These are phyloP conservation scores for Symbiotaphrina buchneri DNA, from an alignment of 495 filamentous ascomycete genomes.

Conservation along the genomic window DNA sequence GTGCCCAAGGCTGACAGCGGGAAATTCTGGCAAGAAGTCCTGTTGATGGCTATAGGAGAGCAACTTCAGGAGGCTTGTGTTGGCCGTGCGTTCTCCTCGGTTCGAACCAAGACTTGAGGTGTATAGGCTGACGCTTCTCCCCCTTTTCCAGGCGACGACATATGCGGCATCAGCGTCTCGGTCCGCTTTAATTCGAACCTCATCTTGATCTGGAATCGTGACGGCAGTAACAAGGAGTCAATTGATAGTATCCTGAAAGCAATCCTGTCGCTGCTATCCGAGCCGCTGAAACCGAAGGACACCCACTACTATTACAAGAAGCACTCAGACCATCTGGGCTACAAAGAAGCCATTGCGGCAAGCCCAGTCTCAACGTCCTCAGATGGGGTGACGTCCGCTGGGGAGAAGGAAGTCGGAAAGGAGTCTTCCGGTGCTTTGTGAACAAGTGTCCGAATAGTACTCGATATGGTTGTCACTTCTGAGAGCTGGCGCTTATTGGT, in stretches of 20 bases:
- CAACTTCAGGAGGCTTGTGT: slow-evolving; percentile 55
- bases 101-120: not conserved
- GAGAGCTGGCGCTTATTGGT: no score
- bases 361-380: no score
- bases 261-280: slow-evolving; percentile 43
- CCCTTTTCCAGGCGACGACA: slow-evolving; percentile 39
- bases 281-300: slow-evolving; percentile 40
- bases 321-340: slow-evolving; percentile 34
- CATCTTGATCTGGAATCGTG: slow-evolving; percentile 76
- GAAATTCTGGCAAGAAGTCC: slow-evolving; percentile 60
- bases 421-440: no score
- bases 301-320: slow-evolving; percentile 47
- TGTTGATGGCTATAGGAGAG: slow-evolving; percentile 69
- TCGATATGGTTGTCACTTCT: no score
- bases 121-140: not conserved
- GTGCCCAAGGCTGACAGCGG: slow-evolving; percentile 49
- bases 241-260: slow-evolving; percentile 44
- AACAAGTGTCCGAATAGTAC: no score
- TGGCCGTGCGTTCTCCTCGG: slow-evolving; percentile 24
- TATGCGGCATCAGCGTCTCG: slow-evolving; percentile 49
- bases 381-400: no score
- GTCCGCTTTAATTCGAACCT: slow-evolving; percentile 58
- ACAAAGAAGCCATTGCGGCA: slow-evolving; percentile 15
- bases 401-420: no score
- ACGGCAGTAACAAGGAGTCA: slow-evolving; percentile 43